A percentile compares a stretch with the other conserved stretches of the same genome.
phyloP scores from a whole-genome alignment of 305 asterid genomes.

The Rubia tinctorum region DNA sequence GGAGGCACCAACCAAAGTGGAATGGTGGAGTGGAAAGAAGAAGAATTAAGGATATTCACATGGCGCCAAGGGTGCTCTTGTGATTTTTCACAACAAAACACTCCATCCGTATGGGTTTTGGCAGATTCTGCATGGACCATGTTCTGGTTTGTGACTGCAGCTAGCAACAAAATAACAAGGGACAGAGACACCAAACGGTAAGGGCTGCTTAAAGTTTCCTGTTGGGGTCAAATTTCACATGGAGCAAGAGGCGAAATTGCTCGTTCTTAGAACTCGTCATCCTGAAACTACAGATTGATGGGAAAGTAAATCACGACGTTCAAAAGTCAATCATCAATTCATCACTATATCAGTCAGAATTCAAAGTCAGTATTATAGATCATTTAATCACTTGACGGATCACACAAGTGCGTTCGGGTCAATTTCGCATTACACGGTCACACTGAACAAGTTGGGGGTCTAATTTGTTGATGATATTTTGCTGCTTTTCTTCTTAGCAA shows the following conservation, averaged over 20 bases:
- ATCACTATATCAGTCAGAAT: too few species aligned
- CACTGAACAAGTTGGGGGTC: not conserved
- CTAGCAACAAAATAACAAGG: not conserved
- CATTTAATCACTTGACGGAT: too few species aligned
- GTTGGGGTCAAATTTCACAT: too few species aligned
- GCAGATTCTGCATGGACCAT: slow-evolving; percentile 14
- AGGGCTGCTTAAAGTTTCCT: not conserved
- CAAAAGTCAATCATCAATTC: too few species aligned
- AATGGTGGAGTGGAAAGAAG: not conserved
- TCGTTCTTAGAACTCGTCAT: too few species aligned
- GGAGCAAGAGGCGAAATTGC: too few species aligned
- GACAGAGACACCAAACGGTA: not conserved
- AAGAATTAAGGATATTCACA: not conserved
- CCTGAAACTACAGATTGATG: too few species aligned
- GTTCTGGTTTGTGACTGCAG: too few species aligned
- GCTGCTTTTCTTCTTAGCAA: not conserved
- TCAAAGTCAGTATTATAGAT: too few species aligned
- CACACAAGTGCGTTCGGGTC: not conserved
- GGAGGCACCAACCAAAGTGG: not conserved
- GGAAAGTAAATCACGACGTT: too few species aligned
- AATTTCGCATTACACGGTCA: not conserved
- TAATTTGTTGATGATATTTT: not conserved
- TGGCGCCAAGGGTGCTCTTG: slow-evolving; percentile 12
- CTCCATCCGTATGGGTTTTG: slow-evolving; percentile 1
- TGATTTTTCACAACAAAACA: slow-evolving; percentile 7